Conservation (phyloP, 2,329 filamentous ascomycete genomes). For the Venturia oleaginea region DNA sequence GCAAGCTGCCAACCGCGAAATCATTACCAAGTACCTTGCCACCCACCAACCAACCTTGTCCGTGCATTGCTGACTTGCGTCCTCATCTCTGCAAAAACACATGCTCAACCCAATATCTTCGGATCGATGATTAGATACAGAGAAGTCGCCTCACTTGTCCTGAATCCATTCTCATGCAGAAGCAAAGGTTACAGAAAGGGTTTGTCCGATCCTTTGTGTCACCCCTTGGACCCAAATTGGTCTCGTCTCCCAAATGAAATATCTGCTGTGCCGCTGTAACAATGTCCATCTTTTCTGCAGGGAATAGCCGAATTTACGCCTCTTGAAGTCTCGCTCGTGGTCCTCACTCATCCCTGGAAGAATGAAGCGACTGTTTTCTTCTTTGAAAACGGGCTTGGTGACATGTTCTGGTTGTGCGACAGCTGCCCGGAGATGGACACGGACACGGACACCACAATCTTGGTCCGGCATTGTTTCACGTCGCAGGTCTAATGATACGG, state of each 20-base stretch:
- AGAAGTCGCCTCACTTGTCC: too few relatives aligned
- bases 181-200: neutral
- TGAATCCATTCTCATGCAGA: neutral
- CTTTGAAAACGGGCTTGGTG: too few relatives aligned
- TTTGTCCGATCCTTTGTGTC: neutral
- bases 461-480: neutral
- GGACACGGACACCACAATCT: neutral
- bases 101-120: too few relatives aligned
- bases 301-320: neutral
- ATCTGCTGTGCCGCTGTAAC: neutral
- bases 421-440: too few relatives aligned
- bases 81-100: too few relatives aligned
- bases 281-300: neutral
- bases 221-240: neutral
- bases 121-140: too few relatives aligned
- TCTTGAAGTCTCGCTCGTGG: neutral
- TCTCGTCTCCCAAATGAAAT: too few relatives aligned
- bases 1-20: too few relatives aligned
- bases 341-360: neutral
- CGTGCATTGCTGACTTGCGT: too few relatives aligned
- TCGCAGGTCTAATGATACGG: slow-evolving; percentile 26
- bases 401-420: too few relatives aligned
- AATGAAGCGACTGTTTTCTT: neutral
- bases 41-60: too few relatives aligned
- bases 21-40: too few relatives aligned